Base-by-base conservation (phyloP, 148 eudicot genomes). In the Cornus controversa region DNA sequence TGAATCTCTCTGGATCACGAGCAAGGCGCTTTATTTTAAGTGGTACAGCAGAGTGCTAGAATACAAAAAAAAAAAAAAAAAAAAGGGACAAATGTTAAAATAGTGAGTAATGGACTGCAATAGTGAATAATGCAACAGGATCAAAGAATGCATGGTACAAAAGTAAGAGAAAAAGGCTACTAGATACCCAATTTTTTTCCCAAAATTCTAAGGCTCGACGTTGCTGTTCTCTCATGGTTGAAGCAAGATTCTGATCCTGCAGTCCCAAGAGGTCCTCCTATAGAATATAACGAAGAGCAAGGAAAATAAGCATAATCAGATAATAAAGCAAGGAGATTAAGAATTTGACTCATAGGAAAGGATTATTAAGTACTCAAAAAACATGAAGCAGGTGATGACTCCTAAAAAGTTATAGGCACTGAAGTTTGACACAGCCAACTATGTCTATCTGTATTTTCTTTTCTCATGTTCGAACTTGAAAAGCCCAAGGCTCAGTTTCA, bases 131-230 rank as follows among this genome's bases (percentile, higher is more conserved):
- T 16, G 29, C 9, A 77, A 67, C 29, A 54, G 50, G 6, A 24
- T 54, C 22, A 8, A 72, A 31, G 9, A 79, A 50, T 79, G 34
- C 13, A 65, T 8, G 23, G 47, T 1, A 67, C 40, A 29, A 66
- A 54, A 47, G 71, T 8, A 69, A 40, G 10, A 64, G 15, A 75
- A 67, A 65, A 68, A 79, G 54, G 65, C 18, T 25, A 54, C 54
- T 79, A n/a, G 3, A 71, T 90, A 96, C 99, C 99, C 99, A 96
- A 81, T 93, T 96, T 82, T 85, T 96, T 84, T 93, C 95, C 99
- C 99, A 96, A 81, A 96, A 96, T 76, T 96, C 98, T 31, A 88
- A 78, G 66, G 90, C 97, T 73, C 99, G 90, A 11, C 26, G 78
- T 81, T 91, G 91, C 71, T 96, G 92, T 69, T 81, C 89, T 83